Percentiles rank a stretch among this genome's conserved stretches.
Evolutionary conservation across 148 eudicot species (phyloP).

Genomic region (Pharnaceum exiguum): DNA sequence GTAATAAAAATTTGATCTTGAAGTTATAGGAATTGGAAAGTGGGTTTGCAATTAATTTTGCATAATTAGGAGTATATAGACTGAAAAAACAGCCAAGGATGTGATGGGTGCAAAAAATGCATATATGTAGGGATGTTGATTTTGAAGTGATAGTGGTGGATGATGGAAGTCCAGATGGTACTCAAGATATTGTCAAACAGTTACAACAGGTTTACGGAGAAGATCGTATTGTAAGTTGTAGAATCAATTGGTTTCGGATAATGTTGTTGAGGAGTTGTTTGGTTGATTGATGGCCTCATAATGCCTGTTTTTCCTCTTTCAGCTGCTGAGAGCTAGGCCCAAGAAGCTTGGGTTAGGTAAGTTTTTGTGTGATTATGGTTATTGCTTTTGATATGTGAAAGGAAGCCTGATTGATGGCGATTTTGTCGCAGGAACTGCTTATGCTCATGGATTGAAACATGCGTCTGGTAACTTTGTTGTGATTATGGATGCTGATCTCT

Average conservation of each 20-base stretch:
- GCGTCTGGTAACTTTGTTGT: constrained; percentile 71
- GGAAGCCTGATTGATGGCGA: constrained; percentile 16
- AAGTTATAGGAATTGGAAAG: too few relatives aligned
- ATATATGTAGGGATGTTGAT: constrained; percentile 58
- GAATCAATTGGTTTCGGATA: neutral
- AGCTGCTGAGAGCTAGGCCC: constrained; percentile 88
- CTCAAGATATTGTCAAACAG: constrained; percentile 89
- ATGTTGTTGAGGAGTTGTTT: neutral
- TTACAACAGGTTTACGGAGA: constrained; percentile 88
- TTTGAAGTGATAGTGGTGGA: constrained; percentile 91
- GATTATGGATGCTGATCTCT: constrained; percentile 76
- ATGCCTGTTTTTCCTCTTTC: constrained; percentile 25
- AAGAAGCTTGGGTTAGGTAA: constrained; percentile 95
- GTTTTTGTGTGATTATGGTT: constrained; percentile 12
- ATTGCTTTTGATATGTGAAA: constrained; percentile 18
- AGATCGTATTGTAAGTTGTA: constrained; percentile 64
- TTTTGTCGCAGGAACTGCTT: constrained; percentile 57
- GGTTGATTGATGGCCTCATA: too few relatives aligned
- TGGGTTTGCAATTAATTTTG: neutral
- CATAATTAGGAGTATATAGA: neutral
- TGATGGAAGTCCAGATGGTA: constrained; percentile 99
- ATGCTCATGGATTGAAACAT: constrained; percentile 72
- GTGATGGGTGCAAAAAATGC: neutral
- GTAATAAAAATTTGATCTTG: too few relatives aligned
- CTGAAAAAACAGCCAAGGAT: neutral